Evolutionary conservation across 2,329 filamentous ascomycete species (phyloP).

Genomic region (Ambrosiella beaveri): DNA sequence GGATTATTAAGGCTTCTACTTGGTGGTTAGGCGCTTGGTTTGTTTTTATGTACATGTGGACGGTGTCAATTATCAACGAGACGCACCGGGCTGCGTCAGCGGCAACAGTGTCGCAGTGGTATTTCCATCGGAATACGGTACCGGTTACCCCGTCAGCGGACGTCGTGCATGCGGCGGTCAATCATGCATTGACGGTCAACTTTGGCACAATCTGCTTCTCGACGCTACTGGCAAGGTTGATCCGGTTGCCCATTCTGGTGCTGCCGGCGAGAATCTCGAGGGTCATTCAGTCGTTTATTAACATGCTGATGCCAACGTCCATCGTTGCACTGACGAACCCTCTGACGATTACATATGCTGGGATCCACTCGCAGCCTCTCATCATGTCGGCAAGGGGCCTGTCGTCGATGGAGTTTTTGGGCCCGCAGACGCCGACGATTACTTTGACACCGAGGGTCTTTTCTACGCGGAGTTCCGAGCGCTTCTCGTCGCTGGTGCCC

Average conservation of each 20-base stretch:
- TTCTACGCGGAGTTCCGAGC: constrained; percentile 22
- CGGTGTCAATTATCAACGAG: constrained; percentile 68
- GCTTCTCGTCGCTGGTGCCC: constrained; percentile 43
- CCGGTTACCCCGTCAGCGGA: constrained; percentile 62
- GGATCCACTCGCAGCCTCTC: constrained; percentile 79
- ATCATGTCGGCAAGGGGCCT: constrained; percentile 61
- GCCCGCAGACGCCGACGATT: constrained; percentile 54
- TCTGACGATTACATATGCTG: constrained; percentile 77
- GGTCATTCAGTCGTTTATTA: constrained; percentile 55
- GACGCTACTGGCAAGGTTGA: constrained; percentile 60
- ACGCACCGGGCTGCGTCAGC: constrained; percentile 83
- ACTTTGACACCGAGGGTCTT: constrained; percentile 43
- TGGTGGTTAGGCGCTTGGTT: constrained; percentile 95
- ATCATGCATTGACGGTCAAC: constrained; percentile 67
- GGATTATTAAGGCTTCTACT: constrained; percentile 71
- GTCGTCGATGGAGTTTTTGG: constrained; percentile 66
- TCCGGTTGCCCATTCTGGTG: constrained; percentile 71
- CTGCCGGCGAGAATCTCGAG: constrained; percentile 52
- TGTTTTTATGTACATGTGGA: constrained; percentile 91
- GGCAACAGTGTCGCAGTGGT: constrained; percentile 95
- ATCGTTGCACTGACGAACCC: constrained; percentile 79
- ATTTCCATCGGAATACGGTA: constrained; percentile 79
- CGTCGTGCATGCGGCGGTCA: constrained; percentile 66
- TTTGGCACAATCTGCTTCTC: constrained; percentile 87
- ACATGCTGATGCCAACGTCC: constrained; percentile 68